phyloP scores from a whole-genome alignment of 2,329 filamentous ascomycete genomes.

The Trichoderma guizhouense region DNA sequence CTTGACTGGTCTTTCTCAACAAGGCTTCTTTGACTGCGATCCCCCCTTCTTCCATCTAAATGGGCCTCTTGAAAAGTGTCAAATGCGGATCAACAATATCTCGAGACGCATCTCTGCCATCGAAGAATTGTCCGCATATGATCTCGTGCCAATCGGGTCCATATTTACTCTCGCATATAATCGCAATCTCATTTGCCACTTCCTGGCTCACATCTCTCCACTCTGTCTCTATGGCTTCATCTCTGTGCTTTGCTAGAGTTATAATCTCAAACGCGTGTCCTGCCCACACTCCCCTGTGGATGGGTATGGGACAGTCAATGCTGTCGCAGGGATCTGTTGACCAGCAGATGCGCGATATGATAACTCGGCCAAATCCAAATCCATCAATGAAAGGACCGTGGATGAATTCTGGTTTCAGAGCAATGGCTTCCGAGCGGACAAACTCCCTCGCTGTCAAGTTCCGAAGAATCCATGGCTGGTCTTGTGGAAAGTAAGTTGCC shows the following conservation, averaged over 20 bases:
- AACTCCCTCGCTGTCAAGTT: slow-evolving; percentile 14
- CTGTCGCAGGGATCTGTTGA: background rate
- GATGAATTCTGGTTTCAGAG: slow-evolving; percentile 12
- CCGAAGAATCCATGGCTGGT: slow-evolving; percentile 19
- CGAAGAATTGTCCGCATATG: background rate
- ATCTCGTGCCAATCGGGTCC: background rate
- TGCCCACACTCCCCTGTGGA: slow-evolving; percentile 17
- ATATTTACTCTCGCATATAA: background rate
- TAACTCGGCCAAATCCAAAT: slow-evolving; percentile 16
- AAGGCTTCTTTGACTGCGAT: too few species aligned
- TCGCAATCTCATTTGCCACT: slow-evolving; percentile 10
- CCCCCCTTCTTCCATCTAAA: too few species aligned
- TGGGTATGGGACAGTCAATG: background rate
- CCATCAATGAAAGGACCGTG: slow-evolving; percentile 10
- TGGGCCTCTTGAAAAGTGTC: too few species aligned
- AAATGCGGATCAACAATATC: too few species aligned
- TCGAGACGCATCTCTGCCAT: background rate
- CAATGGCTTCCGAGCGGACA: slow-evolving; percentile 19
- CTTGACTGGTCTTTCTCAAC: too few species aligned
- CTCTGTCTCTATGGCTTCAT: background rate
- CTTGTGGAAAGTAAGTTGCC: background rate
- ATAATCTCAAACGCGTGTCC: slow-evolving; percentile 20
- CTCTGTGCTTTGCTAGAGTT: background rate
- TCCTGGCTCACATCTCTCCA: slow-evolving; percentile 17
- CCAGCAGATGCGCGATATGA: slow-evolving; percentile 20